These are phyloP conservation scores for Cylindrodendrum hubeiense DNA, from an alignment of 2,329 filamentous ascomycete species.

Conservation along the genomic window DNA sequence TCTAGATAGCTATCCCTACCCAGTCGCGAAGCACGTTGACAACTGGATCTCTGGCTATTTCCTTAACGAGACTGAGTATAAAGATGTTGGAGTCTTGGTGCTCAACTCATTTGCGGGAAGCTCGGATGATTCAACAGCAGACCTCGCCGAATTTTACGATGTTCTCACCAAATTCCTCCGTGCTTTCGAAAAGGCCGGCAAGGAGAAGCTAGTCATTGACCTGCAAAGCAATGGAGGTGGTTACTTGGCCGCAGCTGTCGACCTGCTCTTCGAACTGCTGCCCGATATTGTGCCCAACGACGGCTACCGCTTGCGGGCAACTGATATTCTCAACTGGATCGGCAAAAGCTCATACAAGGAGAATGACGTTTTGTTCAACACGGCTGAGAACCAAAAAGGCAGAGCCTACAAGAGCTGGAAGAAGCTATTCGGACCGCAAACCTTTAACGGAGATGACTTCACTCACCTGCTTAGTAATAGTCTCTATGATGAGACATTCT, in stretches of 20 bases:
- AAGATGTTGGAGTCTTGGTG: constrained; percentile 11
- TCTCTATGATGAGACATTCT: background rate
- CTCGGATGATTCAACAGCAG: background rate
- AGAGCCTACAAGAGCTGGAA: no score
- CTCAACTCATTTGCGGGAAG: background rate
- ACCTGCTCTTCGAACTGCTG: no score
- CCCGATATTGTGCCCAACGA: constrained; percentile 16
- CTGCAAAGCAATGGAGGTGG: constrained; percentile 72
- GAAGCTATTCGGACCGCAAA: no score
- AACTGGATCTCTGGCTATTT: constrained; percentile 13
- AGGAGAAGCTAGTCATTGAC: constrained; percentile 69
- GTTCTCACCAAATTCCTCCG: background rate
- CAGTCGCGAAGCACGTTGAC: background rate
- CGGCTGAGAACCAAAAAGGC: no score
- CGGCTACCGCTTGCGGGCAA: no score
- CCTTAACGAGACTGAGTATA: constrained; percentile 15
- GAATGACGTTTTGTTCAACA: no score
- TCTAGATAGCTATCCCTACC: constrained; percentile 3
- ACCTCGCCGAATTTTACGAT: background rate
- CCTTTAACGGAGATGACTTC: no score
- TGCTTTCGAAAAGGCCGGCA: background rate
- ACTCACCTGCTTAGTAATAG: background rate
- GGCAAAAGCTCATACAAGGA: no score
- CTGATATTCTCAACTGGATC: no score
- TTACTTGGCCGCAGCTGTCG: constrained; percentile 54